phyloP scores from a whole-genome alignment of 495 filamentous ascomycete genomes.

The Neurospora africana region DNA sequence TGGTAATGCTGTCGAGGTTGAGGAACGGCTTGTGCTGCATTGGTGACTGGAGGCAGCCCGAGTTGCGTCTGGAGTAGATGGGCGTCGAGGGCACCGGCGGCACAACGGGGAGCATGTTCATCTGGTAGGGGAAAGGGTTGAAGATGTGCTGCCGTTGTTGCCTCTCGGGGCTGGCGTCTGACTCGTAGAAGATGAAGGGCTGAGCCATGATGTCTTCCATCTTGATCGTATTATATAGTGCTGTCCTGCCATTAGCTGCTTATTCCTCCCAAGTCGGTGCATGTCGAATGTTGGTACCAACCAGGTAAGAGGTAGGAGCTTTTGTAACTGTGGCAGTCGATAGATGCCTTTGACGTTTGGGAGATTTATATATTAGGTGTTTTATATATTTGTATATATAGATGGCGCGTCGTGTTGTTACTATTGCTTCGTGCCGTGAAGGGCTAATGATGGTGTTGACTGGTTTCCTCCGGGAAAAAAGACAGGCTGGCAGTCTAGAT shows the following conservation, averaged over 20 bases:
- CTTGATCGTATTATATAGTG: conserved; percentile 6
- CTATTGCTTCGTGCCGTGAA: conserved; percentile 20
- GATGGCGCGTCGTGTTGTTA: conserved; percentile 31
- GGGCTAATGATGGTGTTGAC: conserved; percentile 42
- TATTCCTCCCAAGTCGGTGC: conserved; percentile 8
- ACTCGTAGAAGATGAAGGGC: conserved; percentile 87
- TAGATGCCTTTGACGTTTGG: conserved; percentile 9
- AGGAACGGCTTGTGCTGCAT: conserved; percentile 51
- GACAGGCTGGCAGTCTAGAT: conserved; percentile 38
- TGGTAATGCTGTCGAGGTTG: conserved; percentile 11
- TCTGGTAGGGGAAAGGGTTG: conserved; percentile 49
- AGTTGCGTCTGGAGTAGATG: conserved; percentile 67
- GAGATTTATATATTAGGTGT: conserved; percentile 36
- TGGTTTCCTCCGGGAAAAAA: conserved; percentile 32
- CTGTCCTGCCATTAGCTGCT: conserved; percentile 5
- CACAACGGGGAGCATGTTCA: conserved; percentile 41
- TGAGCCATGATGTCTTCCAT: conserved; percentile 50
- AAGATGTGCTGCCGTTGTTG: conserved; percentile 77
- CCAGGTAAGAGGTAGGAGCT: conserved; percentile 8
- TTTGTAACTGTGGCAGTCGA: conserved; percentile 8
- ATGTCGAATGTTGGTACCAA: conserved; percentile 12
- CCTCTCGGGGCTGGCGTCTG: conserved; percentile 63
- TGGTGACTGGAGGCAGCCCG: conserved; percentile 46
- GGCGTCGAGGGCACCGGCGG: conserved; percentile 50
- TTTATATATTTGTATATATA: conserved; percentile 26